A percentile compares a stretch with the other conserved stretches of the same genome.
Conservation (phyloP, 176 grass and related monocot species). For the Zea luxurians region DNA sequence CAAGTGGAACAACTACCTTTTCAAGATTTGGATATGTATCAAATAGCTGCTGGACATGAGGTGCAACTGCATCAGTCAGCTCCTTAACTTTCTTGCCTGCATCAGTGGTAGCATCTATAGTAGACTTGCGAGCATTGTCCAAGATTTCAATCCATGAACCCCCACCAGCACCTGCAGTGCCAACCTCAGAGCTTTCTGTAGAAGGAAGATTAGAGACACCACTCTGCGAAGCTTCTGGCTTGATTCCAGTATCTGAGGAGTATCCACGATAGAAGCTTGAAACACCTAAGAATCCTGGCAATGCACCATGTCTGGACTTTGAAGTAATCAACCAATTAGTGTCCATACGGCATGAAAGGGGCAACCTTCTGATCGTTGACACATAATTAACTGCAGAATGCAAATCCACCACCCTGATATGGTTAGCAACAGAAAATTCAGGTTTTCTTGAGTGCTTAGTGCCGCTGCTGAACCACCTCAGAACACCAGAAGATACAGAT, state of each 20-base stretch:
- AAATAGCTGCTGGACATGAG: constrained; percentile 69
- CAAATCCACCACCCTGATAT: constrained; percentile 28
- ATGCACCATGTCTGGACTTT: constrained; percentile 31
- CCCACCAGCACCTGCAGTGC: constrained; percentile 32
- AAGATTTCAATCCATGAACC: constrained; percentile 60
- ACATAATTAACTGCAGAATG: constrained; percentile 27
- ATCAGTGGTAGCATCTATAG: constrained; percentile 51
- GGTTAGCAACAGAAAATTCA: neutral
- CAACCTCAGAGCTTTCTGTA: constrained; percentile 38
- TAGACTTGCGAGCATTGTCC: constrained; percentile 54
- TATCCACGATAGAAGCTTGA: constrained; percentile 38
- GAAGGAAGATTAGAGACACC: constrained; percentile 43
- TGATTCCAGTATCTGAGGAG: constrained; percentile 53
- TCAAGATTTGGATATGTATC: constrained; percentile 75
- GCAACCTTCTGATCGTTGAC: constrained; percentile 22
- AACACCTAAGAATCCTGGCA: constrained; percentile 32
- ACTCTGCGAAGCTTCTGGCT: constrained; percentile 42
- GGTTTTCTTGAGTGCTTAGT: constrained; percentile 33
- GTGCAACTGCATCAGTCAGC: constrained; percentile 53
- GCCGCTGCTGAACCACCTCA: constrained; percentile 35
- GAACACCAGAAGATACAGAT: constrained; percentile 33
- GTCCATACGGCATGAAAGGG: constrained; percentile 33
- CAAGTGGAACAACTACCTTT: constrained; percentile 72
- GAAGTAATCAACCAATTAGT: constrained; percentile 35
- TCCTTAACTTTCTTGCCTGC: constrained; percentile 70